Percentiles rank a stretch among this genome's conserved stretches.
Conservation (phyloP, 208 protist genomes). For the Acanthamoeba castellanii region DNA sequence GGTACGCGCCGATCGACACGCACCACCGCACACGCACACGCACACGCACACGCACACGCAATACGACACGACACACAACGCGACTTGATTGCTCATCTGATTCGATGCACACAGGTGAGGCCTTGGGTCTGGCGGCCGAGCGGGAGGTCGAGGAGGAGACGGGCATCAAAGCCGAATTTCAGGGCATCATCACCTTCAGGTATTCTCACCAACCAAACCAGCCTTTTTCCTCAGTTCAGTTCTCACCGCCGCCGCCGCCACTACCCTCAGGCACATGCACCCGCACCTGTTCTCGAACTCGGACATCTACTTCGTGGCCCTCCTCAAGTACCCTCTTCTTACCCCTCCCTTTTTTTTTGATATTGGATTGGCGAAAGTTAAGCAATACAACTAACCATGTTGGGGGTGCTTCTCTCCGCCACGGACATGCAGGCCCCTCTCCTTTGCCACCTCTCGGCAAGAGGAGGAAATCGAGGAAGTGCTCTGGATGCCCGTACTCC, state of each 20-base stretch:
- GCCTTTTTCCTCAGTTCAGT: not conserved
- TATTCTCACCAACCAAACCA: not conserved
- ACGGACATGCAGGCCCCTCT: not conserved
- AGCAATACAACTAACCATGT: not conserved
- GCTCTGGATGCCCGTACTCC: conserved; percentile 14
- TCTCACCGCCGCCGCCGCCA: no score
- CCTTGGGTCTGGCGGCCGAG: conserved; percentile 10
- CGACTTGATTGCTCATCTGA: not conserved
- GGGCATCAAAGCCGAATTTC: conserved; percentile 20
- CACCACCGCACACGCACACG: not conserved
- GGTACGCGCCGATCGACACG: not conserved
- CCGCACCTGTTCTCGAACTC: conserved; percentile 48
- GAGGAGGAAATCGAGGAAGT: conserved; percentile 53
- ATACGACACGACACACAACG: not conserved
- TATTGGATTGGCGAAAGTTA: not conserved
- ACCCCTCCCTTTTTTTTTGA: not conserved
- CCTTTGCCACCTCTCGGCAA: conserved; percentile 10
- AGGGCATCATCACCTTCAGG: conserved; percentile 54
- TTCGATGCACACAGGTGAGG: not conserved
- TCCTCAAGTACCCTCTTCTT: conserved; percentile 37
- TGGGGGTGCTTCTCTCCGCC: not conserved
- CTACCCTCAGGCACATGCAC: conserved; percentile 47
- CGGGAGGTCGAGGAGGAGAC: conserved; percentile 62
- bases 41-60: not conserved
- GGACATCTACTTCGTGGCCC: conserved; percentile 50